Evolutionary conservation across 106 monocot genomes (phyloP), one percentile per base, ranked within the genome.

Genomic region (Dendrobium chrysotoxum): DNA sequence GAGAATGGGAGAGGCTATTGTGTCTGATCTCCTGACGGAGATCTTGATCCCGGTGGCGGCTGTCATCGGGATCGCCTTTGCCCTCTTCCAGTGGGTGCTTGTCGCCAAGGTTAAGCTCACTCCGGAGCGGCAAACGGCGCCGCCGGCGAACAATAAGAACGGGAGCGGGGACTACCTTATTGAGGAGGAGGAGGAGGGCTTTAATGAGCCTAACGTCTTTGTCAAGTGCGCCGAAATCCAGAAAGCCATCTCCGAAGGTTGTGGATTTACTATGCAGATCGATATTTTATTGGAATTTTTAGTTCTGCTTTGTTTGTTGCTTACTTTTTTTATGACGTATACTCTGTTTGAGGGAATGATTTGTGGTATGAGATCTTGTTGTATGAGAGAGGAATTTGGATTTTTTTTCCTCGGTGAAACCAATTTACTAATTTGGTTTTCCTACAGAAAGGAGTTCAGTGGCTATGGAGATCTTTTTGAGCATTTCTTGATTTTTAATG

Each of bases 151-250:
- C 77, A 72, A 79, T 18, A 90, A 91, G 68, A 86, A 86, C 61
- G 91, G 91, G 16, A 83, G 78, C 53, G 20, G 21, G 41, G 91
- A 89, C 55, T 81, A 79, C 53, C 85, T 92, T 13, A 83, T 92
- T 40, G 89, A 87, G 67, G 89, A 87, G 74, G 91, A 92, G 77
- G 92, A 92, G 40, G 92, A 92, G 25, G 89, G 89, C 61, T 10
- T 89, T 75, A 83, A 75, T 58, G 83, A 83, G 10, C 55, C 79
- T 40, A 23, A 21, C 79, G 72, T 83, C 70, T 78, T 83, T 31
- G 39, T 80, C 71, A 92, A 89, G 87, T 92, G 92, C 79, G 89
- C 92, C 15, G 92, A 92, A 41, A 92, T 92, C 72, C 92, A 92
- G 85, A 87, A 6, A 50, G 92, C 92, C 61, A 92, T 92, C 53